Evolutionary conservation across 108 stramenopile genomes (phyloP), one percentile per base, ranked within the genome.

Genomic region (Discostella pseudostelligera): DNA sequence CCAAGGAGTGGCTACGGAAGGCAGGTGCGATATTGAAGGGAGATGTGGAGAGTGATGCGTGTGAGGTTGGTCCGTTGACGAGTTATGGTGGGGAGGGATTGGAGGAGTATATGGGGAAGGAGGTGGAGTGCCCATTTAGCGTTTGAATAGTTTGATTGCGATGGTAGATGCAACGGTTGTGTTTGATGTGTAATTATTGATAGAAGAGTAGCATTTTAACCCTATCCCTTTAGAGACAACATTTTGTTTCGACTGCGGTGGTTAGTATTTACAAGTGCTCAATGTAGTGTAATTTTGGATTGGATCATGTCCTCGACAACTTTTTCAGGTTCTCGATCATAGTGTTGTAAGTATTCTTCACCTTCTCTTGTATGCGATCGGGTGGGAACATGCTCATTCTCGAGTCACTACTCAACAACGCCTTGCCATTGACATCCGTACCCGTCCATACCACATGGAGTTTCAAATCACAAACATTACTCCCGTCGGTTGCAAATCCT

Each of bases 381-480:
- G 80, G 67, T n/a, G 86, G 86, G 62, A 94, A 94, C 35, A 84
- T 81, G 22, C 89, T 90, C 51, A 89, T 88, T 60, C 95, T 84
- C 26, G 82, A 79, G 55, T 84, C 83, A 43, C 81, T 87, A 43
- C 88, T 90, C 29, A 65, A 65, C 57, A 96, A 91, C 45, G 81
- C 81, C 28, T 70, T 76, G 17, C 93, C 91, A 26, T 84, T 59
- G 14, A 72, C 56, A 56, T 91, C 95, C n/a, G 93, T 89, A 17
- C 95, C 95, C 8, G 93, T 92, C 95, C 95, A 96, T 8, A 92
- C 93, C 36, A 94, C 89, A 62, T 93, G 87, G 13, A 96, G 58
- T 35, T 74, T 78, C 60, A 96, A 67, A 78, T 96, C 92, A 67
- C 95, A 96, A 11, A 36, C 48, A 39, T 78, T 56, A 22, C 32